Conservation (phyloP, 441 rosid species). For the Euphorbia schlechtendalii region DNA sequence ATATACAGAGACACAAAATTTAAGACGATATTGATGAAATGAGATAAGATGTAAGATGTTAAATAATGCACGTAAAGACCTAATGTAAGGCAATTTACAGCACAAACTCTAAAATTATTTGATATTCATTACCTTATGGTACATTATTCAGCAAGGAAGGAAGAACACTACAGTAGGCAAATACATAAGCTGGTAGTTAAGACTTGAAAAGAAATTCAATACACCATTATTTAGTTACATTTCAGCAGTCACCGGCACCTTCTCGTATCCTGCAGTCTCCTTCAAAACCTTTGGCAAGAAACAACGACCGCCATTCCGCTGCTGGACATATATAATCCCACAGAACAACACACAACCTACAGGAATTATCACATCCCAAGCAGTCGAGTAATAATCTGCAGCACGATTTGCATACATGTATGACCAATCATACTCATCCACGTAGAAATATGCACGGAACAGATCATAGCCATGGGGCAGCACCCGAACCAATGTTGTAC, state of each 20-base stretch:
- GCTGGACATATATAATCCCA: constrained; percentile 60
- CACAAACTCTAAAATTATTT: neutral
- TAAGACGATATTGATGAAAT: too few species aligned
- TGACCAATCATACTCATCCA: constrained; percentile 15
- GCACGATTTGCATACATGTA: constrained; percentile 37
- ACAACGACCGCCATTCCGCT: constrained; percentile 56
- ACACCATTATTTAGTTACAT: neutral
- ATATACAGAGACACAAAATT: too few species aligned
- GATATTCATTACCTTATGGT: neutral
- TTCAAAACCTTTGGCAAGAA: constrained; percentile 52
- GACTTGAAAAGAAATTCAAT: neutral
- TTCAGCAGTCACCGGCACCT: constrained; percentile 25
- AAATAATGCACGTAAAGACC: too few species aligned
- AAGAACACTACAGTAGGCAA: neutral
- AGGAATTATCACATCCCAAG: constrained; percentile 66
- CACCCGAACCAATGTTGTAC: constrained; percentile 53
- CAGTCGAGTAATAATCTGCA: constrained; percentile 61
- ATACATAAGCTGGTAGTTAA: neutral
- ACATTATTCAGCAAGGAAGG: neutral
- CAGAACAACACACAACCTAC: constrained; percentile 44
- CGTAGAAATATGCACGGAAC: constrained; percentile 42
- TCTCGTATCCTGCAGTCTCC: constrained; percentile 42
- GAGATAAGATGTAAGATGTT: too few species aligned
- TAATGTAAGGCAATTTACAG: neutral
- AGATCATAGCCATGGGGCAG: constrained; percentile 83